These are phyloP conservation scores for Candida tibetensis DNA, from an alignment of 805 yeast species.

Conservation along the genomic window DNA sequence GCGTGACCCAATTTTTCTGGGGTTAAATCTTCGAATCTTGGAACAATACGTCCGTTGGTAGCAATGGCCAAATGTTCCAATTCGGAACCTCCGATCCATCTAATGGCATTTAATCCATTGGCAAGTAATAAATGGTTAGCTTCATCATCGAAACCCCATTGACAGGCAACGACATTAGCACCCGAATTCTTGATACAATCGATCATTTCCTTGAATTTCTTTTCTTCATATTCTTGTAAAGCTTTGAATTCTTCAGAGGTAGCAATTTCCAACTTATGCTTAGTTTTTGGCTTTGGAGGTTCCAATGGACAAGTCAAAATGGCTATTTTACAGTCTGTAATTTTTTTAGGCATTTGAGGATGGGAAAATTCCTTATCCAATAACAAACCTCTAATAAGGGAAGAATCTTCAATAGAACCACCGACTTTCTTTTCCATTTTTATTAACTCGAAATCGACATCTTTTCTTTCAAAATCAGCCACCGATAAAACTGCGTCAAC, in stretches of 20 bases:
- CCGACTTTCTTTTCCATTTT: slow-evolving; percentile 96
- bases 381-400: slow-evolving; percentile 84
- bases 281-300: slow-evolving; percentile 99
- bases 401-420: slow-evolving; percentile 84
- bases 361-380: slow-evolving; percentile 96
- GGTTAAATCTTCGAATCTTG: slow-evolving; percentile 90
- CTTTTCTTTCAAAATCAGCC: slow-evolving; percentile 87
- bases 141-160: slow-evolving; percentile 99
- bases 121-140: slow-evolving; percentile 90
- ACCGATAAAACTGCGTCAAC: slow-evolving; percentile 93
- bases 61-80: slow-evolving; percentile 95
- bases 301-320: slow-evolving; percentile 98
- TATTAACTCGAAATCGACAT: slow-evolving; percentile 95
- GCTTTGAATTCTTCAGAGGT: slow-evolving; percentile 91
- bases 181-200: slow-evolving; percentile 81
- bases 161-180: slow-evolving; percentile 95
- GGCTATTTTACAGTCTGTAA: slow-evolving; percentile 81
- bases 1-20: slow-evolving; percentile 84
- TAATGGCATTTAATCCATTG: slow-evolving; percentile 88
- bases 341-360: slow-evolving; percentile 92
- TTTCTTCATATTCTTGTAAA: slow-evolving; percentile 88
- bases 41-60: slow-evolving; percentile 95
- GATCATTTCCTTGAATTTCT: slow-evolving; percentile 89
- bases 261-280: slow-evolving; percentile 91
- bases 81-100: slow-evolving; percentile 99